phyloP scores from a whole-genome alignment of 2,329 filamentous ascomycete species.

The Monosporascus sp. region DNA sequence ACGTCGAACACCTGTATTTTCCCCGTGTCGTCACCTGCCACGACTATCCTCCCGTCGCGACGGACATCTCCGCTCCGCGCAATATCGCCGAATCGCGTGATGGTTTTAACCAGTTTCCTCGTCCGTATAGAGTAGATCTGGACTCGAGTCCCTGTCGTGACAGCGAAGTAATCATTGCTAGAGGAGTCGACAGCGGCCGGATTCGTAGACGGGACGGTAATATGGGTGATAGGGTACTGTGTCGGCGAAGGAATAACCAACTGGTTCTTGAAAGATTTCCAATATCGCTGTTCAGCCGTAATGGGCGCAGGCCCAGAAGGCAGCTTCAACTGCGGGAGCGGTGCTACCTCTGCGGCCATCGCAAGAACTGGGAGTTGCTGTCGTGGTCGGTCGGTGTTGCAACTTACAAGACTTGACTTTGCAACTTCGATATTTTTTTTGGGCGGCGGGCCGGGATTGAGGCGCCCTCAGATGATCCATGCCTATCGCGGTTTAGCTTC shows the following conservation, averaged over 20 bases:
- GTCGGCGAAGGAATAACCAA: constrained; percentile 86
- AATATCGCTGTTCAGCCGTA: constrained; percentile 92
- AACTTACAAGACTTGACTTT: neutral
- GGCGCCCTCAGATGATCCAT: constrained; percentile 10
- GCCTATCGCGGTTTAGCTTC: constrained; percentile 3
- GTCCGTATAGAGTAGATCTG: constrained; percentile 92
- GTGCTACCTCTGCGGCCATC: constrained; percentile 85
- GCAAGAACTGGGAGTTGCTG: constrained; percentile 11
- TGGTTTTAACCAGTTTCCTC: constrained; percentile 86
- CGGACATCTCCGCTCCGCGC: constrained; percentile 86
- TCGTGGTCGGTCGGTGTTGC: constrained; percentile 7
- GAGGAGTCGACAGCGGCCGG: constrained; percentile 40
- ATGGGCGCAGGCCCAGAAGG: constrained; percentile 75
- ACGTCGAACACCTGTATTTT: constrained; percentile 95
- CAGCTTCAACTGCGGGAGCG: constrained; percentile 75
- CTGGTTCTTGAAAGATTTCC: constrained; percentile 90
- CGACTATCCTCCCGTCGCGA: constrained; percentile 79
- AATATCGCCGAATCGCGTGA: constrained; percentile 87
- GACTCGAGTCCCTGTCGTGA: constrained; percentile 89
- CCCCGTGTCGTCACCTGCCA: constrained; percentile 87
- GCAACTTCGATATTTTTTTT: constrained; percentile 2
- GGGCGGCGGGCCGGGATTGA: neutral
- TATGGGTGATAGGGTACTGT: constrained; percentile 83
- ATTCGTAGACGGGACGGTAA: constrained; percentile 60
- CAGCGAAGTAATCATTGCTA: constrained; percentile 72